Base-by-base conservation (phyloP, 2,329 filamentous ascomycete genomes). In the Neonectria faginata region DNA sequence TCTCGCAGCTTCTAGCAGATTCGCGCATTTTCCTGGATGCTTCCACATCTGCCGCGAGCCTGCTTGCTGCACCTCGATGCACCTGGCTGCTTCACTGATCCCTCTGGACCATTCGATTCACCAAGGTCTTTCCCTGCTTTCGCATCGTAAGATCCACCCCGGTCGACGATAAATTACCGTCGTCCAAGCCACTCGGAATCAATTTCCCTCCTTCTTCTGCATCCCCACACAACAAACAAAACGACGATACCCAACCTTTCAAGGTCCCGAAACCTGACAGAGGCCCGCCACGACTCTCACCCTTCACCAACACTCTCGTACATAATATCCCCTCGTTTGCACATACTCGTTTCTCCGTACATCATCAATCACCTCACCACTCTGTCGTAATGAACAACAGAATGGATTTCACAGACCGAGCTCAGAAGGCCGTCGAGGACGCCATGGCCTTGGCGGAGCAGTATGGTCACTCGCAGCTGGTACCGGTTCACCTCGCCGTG, bases 341-440 rank as follows among this genome's bases (percentile, higher is more conserved):
- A 53, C 52, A 57, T 55, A 39, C 14, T 42, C 22, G 3, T 25
- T 45, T 58, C n/a, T 41, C 48, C n/a, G 22, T 39, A 53, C n/a
- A 60, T 36, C 53, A 62, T 42, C 53, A 39, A 39, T 39, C 36
- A 39, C 14, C 7, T 5, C 36, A n/a, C 16, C 57, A 20, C 36
- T 39, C 14, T 16, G 14, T 53, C 77, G 88, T 71, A 71, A 93
- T 94, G 91, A 88, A 86, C 80, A 87, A 89, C 57, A 88, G 90
- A 75, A 93, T 94, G 90, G 91, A 97, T 78, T 97, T 97, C 79
- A 99, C 96, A 70, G 95, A 98, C 81, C 86, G 92, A 81, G 96
- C 93, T 70, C 92, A 94, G 78, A 93, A 95, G 83, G 92, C 95
- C 75, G 86, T 99, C 77, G 89, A 92, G 75, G 93, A 97, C 79